Evolutionary conservation across 495 filamentous ascomycete genomes (phyloP).

Genomic region (Neurospora cerealis): DNA sequence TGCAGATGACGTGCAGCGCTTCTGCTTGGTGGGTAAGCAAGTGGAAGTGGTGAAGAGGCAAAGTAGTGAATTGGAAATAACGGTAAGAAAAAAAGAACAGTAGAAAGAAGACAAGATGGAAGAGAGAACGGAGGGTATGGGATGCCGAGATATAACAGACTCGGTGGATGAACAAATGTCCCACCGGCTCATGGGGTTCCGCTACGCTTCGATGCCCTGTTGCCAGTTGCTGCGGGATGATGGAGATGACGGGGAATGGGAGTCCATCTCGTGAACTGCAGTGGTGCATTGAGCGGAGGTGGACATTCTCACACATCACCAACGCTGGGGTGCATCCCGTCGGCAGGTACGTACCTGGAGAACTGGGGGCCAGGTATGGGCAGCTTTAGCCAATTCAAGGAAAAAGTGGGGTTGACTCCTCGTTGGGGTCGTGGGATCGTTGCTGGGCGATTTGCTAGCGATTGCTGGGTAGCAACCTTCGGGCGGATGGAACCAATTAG

Average conservation of each 20-base stretch:
- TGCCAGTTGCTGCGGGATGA: background rate
- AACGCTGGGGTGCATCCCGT: background rate
- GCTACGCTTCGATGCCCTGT: background rate
- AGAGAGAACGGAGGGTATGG: background rate
- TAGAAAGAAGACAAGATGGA: background rate
- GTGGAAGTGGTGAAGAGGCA: background rate
- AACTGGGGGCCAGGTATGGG: background rate
- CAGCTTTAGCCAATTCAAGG: background rate
- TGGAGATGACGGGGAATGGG: background rate
- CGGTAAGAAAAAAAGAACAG: background rate
- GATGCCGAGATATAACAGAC: background rate
- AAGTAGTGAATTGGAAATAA: background rate
- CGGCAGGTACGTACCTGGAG: background rate
- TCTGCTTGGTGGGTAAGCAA: background rate
- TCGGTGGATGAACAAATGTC: background rate
- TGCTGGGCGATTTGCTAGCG: constrained; percentile 3
- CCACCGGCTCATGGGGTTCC: background rate
- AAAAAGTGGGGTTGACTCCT: background rate
- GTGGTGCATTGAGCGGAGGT: background rate
- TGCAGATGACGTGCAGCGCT: background rate
- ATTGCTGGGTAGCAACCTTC: constrained; percentile 7
- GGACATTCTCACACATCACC: background rate
- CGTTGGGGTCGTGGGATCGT: constrained; percentile 3
- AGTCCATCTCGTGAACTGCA: background rate
- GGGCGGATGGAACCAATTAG: constrained; percentile 23